phyloP scores from a whole-genome alignment of 257 asterid species.

The Misopates orontium region DNA sequence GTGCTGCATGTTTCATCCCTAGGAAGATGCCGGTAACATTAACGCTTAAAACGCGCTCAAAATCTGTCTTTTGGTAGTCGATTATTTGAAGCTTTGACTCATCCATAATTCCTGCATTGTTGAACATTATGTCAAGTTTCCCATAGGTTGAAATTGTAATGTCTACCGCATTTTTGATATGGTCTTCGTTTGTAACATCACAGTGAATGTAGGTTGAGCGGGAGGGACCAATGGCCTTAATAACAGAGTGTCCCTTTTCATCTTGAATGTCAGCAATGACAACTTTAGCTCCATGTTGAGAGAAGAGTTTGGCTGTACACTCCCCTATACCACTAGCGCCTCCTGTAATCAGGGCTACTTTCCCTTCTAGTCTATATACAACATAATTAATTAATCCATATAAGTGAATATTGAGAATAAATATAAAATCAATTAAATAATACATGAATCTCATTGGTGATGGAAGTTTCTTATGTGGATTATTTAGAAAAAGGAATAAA shows the following conservation, averaged over 20 bases:
- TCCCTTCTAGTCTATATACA: constrained; percentile 9
- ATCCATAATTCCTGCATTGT: background rate
- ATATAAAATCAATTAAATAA: background rate
- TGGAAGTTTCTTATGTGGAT: no score
- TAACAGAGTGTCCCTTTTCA: background rate
- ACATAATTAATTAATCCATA: no score
- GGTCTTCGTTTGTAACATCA: background rate
- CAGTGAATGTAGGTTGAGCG: background rate
- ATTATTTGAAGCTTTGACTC: constrained; percentile 3
- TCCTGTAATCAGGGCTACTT: constrained; percentile 16
- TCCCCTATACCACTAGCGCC: constrained; percentile 19
- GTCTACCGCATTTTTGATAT: background rate
- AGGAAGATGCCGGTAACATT: constrained; percentile 45
- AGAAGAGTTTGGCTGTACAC: constrained; percentile 17
- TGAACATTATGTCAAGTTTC: background rate
- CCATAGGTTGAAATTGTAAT: background rate
- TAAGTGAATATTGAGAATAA: no score
- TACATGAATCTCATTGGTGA: background rate
- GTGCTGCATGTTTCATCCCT: constrained; percentile 51
- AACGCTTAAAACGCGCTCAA: constrained; percentile 33
- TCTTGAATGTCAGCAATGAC: background rate
- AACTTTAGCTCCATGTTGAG: constrained; percentile 7
- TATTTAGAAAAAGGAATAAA: no score
- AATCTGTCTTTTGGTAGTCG: constrained; percentile 30
- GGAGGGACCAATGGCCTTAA: background rate